Percentiles rank a stretch among this genome's conserved stretches.
Conservation (phyloP, 345 rosid genomes). For the Rubroshorea leprosula region DNA sequence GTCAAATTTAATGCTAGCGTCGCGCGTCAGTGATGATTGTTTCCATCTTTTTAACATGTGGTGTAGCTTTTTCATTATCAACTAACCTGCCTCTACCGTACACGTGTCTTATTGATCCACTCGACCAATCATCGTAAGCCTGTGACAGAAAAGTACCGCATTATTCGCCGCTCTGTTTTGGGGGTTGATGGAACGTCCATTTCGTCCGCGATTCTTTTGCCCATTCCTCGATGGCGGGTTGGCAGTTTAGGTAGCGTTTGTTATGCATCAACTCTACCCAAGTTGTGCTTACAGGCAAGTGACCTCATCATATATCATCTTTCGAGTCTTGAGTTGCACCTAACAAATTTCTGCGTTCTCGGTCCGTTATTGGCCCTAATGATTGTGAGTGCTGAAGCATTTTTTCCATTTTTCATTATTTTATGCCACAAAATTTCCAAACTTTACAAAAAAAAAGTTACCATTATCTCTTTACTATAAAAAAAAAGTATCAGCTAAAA, state of each 20-base stretch:
- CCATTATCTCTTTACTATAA: no score
- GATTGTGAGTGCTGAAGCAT: no score
- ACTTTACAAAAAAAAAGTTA: no score
- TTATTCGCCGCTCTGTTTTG: conserved; percentile 14
- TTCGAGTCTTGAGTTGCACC: conserved; percentile 1
- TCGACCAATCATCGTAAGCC: background rate
- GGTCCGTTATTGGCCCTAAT: no score
- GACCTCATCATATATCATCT: conserved; percentile 8
- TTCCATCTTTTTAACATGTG: conserved; percentile 6
- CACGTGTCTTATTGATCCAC: background rate
- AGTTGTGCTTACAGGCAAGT: no score
- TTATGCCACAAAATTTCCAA: no score
- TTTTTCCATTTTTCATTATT: no score
- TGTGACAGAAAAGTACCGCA: conserved; percentile 9
- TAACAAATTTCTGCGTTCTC: no score
- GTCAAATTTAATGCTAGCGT: conserved; percentile 18
- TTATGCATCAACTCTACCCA: no score
- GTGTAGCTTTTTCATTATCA: background rate
- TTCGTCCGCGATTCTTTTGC: conserved; percentile 15
- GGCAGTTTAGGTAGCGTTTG: conserved; percentile 15
- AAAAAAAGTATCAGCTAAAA: no score
- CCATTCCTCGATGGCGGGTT: conserved; percentile 19
- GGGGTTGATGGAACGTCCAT: background rate
- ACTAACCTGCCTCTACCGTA: background rate
- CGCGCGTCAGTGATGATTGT: conserved; percentile 18